Conservation (phyloP, 345 rosid species). For the Bretschneidera sinensis region DNA sequence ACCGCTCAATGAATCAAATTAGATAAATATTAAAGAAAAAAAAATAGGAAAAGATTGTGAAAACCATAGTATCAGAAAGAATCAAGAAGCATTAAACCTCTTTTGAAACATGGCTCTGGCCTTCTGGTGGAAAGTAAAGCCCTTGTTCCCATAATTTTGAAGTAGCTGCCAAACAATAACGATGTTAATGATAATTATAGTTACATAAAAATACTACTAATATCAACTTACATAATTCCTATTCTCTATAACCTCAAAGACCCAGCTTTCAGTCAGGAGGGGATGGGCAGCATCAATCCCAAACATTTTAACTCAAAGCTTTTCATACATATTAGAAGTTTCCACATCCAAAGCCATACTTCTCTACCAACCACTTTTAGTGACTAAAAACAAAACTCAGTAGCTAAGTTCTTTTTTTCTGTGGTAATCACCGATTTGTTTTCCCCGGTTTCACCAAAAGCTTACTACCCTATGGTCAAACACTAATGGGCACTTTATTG, state of each 20-base stretch:
- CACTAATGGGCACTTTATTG: background rate
- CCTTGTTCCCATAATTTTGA: conserved; percentile 74
- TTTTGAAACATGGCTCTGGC: conserved; percentile 40
- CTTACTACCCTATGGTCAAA: background rate
- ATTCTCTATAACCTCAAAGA: background rate
- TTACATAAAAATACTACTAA: background rate
- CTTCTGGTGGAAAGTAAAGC: conserved; percentile 53
- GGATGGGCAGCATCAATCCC: background rate
- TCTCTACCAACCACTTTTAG: no score
- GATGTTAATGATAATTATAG: conserved; percentile 3
- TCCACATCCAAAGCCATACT: no score
- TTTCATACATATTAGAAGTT: no score
- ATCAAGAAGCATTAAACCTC: conserved; percentile 51
- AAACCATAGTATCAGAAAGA: background rate
- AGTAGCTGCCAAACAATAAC: conserved; percentile 44
- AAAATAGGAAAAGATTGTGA: no score
- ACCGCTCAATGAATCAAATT: no score
- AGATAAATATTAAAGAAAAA: conserved; percentile 1
- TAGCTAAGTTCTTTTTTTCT: no score
- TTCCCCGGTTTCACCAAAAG: background rate
- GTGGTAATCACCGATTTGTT: background rate
- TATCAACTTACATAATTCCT: background rate
- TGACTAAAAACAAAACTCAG: no score
- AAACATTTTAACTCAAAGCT: background rate
- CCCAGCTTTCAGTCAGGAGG: background rate